Percentiles rank a stretch among this genome's conserved stretches.
phyloP scores from a whole-genome alignment of 169 alveolate species.

The Plasmodium falciparum region DNA sequence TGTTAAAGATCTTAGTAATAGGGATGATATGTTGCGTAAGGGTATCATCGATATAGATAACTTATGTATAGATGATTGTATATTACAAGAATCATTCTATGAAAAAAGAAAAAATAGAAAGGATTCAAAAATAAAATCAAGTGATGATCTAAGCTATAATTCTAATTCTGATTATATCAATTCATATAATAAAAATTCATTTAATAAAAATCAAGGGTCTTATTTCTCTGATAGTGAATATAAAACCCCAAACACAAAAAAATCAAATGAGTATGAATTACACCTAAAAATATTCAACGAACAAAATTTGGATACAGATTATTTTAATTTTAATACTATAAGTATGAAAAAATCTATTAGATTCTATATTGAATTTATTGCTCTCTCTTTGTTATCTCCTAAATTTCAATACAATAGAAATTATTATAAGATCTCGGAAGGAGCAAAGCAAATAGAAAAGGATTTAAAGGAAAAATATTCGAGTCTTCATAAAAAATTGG shows the following conservation, averaged over 20 bases:
- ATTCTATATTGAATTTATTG: conserved; percentile 62
- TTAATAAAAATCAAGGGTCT: conserved; percentile 6
- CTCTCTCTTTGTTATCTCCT: conserved; percentile 66
- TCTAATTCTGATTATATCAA: conserved; percentile 3
- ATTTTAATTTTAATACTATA: conserved; percentile 31
- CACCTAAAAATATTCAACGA: conserved; percentile 59
- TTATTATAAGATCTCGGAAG: conserved; percentile 45
- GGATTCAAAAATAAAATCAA: background rate
- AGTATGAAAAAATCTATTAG: conserved; percentile 63
- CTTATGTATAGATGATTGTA: too few species aligned
- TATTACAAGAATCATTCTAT: too few species aligned
- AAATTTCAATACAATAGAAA: conserved; percentile 33
- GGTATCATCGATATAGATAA: too few species aligned
- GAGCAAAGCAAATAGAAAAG: conserved; percentile 4
- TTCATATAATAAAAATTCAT: background rate
- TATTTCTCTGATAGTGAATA: conserved; percentile 8
- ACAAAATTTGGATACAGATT: conserved; percentile 33
- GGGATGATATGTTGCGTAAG: too few species aligned
- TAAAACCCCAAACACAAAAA: background rate
- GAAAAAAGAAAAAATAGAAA: background rate
- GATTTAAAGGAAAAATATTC: conserved; percentile 23
- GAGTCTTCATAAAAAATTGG: conserved; percentile 29
- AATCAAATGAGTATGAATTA: conserved; percentile 47
- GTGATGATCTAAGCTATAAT: background rate
- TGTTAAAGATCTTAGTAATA: too few species aligned